phyloP scores from a whole-genome alignment of 73 alveolate genomes.

The Blepharisma japonicum region DNA sequence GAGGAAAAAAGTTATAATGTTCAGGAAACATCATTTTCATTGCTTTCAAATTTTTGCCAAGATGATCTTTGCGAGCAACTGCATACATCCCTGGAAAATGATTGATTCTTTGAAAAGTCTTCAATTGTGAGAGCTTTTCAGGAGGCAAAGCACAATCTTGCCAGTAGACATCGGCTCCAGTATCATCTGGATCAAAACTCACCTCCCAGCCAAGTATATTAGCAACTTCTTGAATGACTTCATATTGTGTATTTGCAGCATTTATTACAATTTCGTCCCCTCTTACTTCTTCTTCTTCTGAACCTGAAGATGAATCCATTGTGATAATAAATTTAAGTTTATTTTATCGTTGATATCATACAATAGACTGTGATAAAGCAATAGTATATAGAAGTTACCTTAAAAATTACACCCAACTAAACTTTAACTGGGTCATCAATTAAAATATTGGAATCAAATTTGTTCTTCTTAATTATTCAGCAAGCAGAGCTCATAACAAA shows the following conservation, averaged over 20 bases:
- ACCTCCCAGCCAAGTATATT: slow-evolving; percentile 28
- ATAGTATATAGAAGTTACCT: too few relatives aligned
- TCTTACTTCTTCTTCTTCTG: too few relatives aligned
- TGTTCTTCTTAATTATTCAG: too few relatives aligned
- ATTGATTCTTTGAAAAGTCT: slow-evolving; percentile 58
- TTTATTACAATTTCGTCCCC: not conserved
- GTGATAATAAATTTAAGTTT: too few relatives aligned
- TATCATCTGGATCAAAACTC: slow-evolving; percentile 35
- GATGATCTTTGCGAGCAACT: slow-evolving; percentile 61
- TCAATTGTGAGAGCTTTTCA: slow-evolving; percentile 43
- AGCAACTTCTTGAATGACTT: slow-evolving; percentile 46
- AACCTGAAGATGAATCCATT: too few relatives aligned
- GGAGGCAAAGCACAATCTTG: slow-evolving; percentile 52
- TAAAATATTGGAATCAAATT: too few relatives aligned
- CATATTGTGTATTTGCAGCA: slow-evolving; percentile 23
- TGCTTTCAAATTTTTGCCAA: slow-evolving; percentile 59
- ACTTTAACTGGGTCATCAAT: too few relatives aligned
- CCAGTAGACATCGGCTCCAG: slow-evolving; percentile 51
- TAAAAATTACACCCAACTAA: too few relatives aligned
- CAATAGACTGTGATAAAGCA: too few relatives aligned
- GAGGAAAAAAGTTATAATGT: slow-evolving; percentile 79
- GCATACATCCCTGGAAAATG: slow-evolving; percentile 75
- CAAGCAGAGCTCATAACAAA: too few relatives aligned
- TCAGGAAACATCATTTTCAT: slow-evolving; percentile 69
- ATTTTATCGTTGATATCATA: too few relatives aligned